Evolutionary conservation across 2,329 filamentous ascomycete species (phyloP), one percentile per base, ranked within the genome.

Genomic region (Diplodia seriata): DNA sequence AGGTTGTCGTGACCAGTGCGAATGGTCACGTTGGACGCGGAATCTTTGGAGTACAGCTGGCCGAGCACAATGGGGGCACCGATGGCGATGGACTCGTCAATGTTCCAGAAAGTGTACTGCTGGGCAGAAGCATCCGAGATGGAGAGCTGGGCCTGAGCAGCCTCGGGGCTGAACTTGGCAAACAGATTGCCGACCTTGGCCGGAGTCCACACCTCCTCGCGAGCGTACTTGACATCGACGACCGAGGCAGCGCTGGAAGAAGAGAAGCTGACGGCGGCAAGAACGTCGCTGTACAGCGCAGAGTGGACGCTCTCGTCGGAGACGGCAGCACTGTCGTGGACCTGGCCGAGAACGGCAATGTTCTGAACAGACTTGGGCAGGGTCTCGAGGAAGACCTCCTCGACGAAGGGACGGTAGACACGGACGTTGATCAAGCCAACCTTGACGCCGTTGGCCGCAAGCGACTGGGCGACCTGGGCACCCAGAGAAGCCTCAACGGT

Each of bases 91-190:
- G 93, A 93, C 77, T 89, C 86, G 75, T 97, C 94, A 50, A 91
- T 78, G 73, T 97, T 92, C 93, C 94, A 98, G 86, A 99, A 97
- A 14, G 90, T 90, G 82, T 95, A 98, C 80, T 98, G 91, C 78
- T 92, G 86, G 23, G 89, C 88, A 23, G 80, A 77, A n/a, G 82
- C 76, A 70, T 88, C 85, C n/a, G 86, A 75, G 23, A 86, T 78
- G 71, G 87, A 83, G 55, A 78, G 77, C 80, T 78, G 84, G 75
- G 73, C 90, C 77, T 71, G 76, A 14, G 75, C 70, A 18, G 77
- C 74, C 40, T 78, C 77, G 14, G 76, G 73, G 26, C 81, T 75
- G 40, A 76, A 76, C 73, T 81, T 81, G 70, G 80, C 77, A 71
- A 86, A 80, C 26, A 85, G 77, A 59, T 79, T 79, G 53, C 81